Evolutionary conservation across 192 early-diverging fungal species (phyloP), one percentile per base, ranked within the genome.

Genomic region (Thamnidium elegans): DNA sequence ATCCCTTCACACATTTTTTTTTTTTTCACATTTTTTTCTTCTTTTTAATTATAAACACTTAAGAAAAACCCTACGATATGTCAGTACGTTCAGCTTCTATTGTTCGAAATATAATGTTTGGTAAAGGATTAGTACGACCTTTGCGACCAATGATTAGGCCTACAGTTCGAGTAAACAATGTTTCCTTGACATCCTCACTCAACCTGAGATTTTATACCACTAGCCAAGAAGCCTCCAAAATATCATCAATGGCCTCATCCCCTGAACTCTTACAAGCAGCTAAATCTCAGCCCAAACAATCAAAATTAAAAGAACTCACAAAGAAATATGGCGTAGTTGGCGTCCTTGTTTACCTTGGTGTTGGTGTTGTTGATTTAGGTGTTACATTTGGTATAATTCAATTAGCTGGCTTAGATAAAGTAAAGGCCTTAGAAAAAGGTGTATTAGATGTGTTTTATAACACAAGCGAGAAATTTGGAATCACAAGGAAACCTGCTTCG

Each of bases 281-380:
- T 2, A 65, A 55, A 43, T 6, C 50, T 2, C 1, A 5, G 0
- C 48, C 48, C 23, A 65, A 65, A 15, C 14, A 17, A 17, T 66
- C 65, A 55, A 73, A 73, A 31, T 50, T 73, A 5, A 63, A 63
- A 20, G 48, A 64, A 34, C 45, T 85, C 34, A 60, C 76, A 31
- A 68, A 70, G 19, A 72, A 83, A 56, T 85, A 85, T 55, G 84
- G 84, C 21, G 62, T 66, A 21, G 69, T 76, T 0, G 81, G 79
- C 32, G 58, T 85, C 0, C 65, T 68, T 31, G 79, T 85, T n/a
- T 85, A 85, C 62, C 43, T 80, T 0, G 56, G 74, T 47, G 66
- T 85, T 46, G 76, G 78, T 2, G 54, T 48, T 32, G 20, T 85
- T 2, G 81, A 85, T 59, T 71, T 85, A 13, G 78, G 78, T 1